phyloP scores from a whole-genome alignment of 2,329 filamentous ascomycete genomes.

The Clarireedia monteithiana region DNA sequence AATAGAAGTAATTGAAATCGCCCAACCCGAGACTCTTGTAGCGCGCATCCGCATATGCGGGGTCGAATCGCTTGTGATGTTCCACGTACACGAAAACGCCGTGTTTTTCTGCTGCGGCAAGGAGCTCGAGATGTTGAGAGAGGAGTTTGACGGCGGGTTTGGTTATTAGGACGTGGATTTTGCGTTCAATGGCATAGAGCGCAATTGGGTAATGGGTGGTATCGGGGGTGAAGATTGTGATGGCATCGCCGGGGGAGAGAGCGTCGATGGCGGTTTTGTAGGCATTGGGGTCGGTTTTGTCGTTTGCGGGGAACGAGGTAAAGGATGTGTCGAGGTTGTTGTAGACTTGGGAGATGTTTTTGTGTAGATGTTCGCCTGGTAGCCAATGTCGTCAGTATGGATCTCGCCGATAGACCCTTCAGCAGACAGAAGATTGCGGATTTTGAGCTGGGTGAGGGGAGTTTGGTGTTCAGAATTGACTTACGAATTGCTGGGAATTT shows the following conservation, averaged over 20 bases:
- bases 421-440: too few relatives aligned
- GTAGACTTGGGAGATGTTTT: slow-evolving; percentile 83
- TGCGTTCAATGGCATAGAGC: slow-evolving; percentile 80
- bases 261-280: slow-evolving; percentile 87
- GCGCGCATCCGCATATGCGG: slow-evolving; percentile 82
- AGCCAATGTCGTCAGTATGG: neutral
- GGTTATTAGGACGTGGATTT: slow-evolving; percentile 86
- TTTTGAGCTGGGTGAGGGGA: neutral
- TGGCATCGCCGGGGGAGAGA: slow-evolving; percentile 73
- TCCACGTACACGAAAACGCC: slow-evolving; percentile 88
- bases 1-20: slow-evolving; percentile 98
- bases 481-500: slow-evolving; percentile 88
- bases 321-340: slow-evolving; percentile 85
- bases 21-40: slow-evolving; percentile 69
- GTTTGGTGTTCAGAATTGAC: slow-evolving; percentile 24
- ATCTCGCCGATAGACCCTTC: too few relatives aligned
- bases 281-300: slow-evolving; percentile 64
- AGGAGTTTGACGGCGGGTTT: slow-evolving; percentile 88
- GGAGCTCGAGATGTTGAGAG: slow-evolving; percentile 67
- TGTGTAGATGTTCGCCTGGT: slow-evolving; percentile 69
- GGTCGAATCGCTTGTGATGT: slow-evolving; percentile 95
- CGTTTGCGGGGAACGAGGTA: slow-evolving; percentile 71
- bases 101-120: slow-evolving; percentile 63
- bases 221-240: slow-evolving; percentile 94
- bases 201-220: slow-evolving; percentile 90